Conservation (phyloP, 257 asterid genomes). For the Solanum chiquidenum region DNA sequence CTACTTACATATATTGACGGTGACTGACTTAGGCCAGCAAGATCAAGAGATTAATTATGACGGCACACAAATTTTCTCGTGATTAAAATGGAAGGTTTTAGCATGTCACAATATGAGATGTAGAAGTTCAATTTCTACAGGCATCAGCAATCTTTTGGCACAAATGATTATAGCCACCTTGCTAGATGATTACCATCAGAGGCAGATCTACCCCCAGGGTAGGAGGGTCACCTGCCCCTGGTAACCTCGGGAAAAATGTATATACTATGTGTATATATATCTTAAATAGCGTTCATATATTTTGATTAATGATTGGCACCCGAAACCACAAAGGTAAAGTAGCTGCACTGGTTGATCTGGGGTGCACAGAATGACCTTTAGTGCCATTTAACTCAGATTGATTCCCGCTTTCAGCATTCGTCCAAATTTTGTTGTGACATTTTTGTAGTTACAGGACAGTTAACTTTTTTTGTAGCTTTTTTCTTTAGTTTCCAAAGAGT, state of each 20-base stretch:
- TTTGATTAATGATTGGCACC: background rate
- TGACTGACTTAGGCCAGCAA: background rate
- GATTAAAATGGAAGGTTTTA: background rate
- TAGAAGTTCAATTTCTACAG: background rate
- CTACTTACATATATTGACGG: background rate
- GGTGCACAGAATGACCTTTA: background rate
- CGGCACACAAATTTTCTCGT: background rate
- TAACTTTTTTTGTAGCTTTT: background rate
- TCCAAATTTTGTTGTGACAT: background rate
- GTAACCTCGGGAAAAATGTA: background rate
- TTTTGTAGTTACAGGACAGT: background rate
- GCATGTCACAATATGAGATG: background rate
- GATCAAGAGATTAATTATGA: background rate
- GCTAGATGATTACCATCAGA: background rate
- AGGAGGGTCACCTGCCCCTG: background rate
- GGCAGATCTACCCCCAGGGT: background rate
- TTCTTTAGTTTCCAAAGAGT: background rate
- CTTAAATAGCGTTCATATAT: background rate
- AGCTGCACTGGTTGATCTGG: background rate
- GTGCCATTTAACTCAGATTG: background rate
- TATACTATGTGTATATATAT: background rate
- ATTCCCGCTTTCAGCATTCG: background rate
- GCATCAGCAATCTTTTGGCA: background rate
- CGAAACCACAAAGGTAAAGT: background rate
- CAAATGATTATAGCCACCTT: background rate